These are phyloP conservation scores for Mrakia hoshinonis DNA, from an alignment of 768 basidiomycete species.

Conservation along the genomic window DNA sequence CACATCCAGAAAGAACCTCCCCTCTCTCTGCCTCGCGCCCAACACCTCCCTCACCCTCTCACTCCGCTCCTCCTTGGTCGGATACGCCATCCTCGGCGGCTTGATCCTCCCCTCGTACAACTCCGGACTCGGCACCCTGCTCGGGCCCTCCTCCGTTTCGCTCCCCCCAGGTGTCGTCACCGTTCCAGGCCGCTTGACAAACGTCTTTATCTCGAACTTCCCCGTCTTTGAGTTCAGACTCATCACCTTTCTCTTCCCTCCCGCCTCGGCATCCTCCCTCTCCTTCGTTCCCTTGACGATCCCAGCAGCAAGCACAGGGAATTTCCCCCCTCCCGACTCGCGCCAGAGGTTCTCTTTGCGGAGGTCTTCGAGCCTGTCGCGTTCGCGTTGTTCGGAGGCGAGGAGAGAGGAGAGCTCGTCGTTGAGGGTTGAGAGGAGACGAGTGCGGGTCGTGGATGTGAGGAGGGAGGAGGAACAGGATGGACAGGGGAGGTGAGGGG, in stretches of 20 bases:
- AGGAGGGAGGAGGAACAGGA: conserved; percentile 26
- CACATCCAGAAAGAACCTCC: conserved; percentile 21
- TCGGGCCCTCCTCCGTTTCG: not conserved
- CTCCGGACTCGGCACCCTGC: not conserved
- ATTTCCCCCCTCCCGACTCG: conserved; percentile 22
- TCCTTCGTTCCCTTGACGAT: conserved; percentile 4
- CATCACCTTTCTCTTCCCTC: conserved; percentile 19
- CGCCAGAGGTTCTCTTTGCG: conserved; percentile 22
- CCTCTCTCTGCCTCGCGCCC: conserved; percentile 2
- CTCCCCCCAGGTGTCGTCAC: not conserved
- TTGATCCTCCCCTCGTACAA: conserved; percentile 8
- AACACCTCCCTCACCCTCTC: conserved; percentile 7
- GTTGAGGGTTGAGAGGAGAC: conserved; percentile 13
- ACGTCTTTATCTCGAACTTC: conserved; percentile 22
- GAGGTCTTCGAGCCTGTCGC: conserved; percentile 8
- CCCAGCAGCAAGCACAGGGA: conserved; percentile 17
- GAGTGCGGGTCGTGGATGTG: conserved; percentile 3
- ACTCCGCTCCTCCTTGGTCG: not conserved
- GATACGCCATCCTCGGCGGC: not conserved
- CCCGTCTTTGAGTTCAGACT: conserved; percentile 29
- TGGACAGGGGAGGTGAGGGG: conserved; percentile 25
- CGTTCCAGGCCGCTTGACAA: conserved; percentile 17
- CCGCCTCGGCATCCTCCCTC: not conserved
- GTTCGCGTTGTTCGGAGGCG: conserved; percentile 14
- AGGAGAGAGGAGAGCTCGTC: conserved; percentile 6